Base-by-base conservation (phyloP, 2,329 filamentous ascomycete species). In the Monosporascus ibericus region DNA sequence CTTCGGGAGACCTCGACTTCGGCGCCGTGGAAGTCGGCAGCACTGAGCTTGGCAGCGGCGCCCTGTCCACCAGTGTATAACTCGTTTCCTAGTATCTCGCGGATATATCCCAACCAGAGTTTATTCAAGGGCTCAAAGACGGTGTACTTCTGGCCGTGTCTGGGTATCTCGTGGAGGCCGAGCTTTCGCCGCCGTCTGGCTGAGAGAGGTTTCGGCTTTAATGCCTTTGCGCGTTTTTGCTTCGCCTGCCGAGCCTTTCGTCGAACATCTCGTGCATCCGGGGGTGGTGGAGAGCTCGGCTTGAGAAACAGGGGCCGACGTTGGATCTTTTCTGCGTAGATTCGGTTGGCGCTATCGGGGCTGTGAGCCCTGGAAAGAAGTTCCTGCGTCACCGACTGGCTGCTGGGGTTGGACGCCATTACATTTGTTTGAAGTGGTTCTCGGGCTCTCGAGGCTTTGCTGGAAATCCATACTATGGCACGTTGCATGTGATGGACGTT, bases 21-120 rank as follows among this genome's bases (percentile, higher is more conserved):
- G 17, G 92, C 92, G 2, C 94, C 94, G 68, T 97, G 92, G 63
- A 91, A 92, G 70, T 99, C 94, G 2, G 92, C 92, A 52, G 86
- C 90, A 44, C 82, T 85, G 36, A 99, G 73, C 69, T 94, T 88
- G 5, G 87, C 87, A 5, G 86, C 88, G 2, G 85, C 79, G 6
- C 70, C 71, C 3, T 81, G 73, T 0, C 81, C 81, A 18, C 86
- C 76, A 1, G 74, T 73, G 56, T 76, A 76, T 2, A 83, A 67
- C 55, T 81, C 79, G 51, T 81, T 65, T 5, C 86, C 87, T 1
- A 97, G 71, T 0, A 96, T 75, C 60, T 96, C 92, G 50, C 85
- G 82, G 64, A 94, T 87, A 70, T 99, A 99, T 3, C 81, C 85
- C 38, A 85, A 71, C 94, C 94, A 99, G 57, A 99, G 75, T 17